Evolutionary conservation across 345 rosid species (phyloP), one percentile per base, ranked within the genome.

Genomic region (Pistacia atlantica): DNA sequence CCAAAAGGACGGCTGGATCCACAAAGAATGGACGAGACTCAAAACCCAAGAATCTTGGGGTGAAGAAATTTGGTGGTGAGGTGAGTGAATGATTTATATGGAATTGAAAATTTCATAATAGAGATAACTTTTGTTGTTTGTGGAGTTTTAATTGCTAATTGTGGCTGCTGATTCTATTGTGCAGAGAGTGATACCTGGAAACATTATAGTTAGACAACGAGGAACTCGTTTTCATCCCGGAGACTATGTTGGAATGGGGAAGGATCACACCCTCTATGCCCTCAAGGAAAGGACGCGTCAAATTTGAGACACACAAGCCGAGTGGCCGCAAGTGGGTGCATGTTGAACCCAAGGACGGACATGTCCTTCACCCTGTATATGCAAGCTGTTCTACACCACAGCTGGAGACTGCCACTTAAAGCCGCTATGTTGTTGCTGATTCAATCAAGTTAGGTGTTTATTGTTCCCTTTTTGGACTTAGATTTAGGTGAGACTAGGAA

Each of bases 1-100:
- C 97, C 4, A 93, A 93, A 78, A 93, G 86, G 79, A 77, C 87
- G 0, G 97, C 95, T 58, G 98, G 99, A 51, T 93, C 97, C 48
- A 91, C 98, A 1, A 93, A 91, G 89, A 96, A 96, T 28, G 97
- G 90, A 56, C 85, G 99, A 28, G 97, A 89, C 84, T 92, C 97
- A 0, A 85, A 88, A 61, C 97, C 98, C 28, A 92, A 92, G 90
- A 82, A 88, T 74, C 97, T 96, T n/a, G 99, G 95, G 10, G 97
- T 92, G 46, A 93, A 93, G 91, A 92, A 93, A 62, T 96, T 89
- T n/a, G 97, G 99, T 52, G 97, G 92, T 18, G 97, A 92, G 95
- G 97, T 91, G 37, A 83, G 74, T 77, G 59, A 71, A 37, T 65
- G 60, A 11, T 38, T 9, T 0, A 11, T 63, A 1, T 35, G 17